Evolutionary conservation across 2,329 filamentous ascomycete species (phyloP).

Genomic region (Alternaria postmessia): DNA sequence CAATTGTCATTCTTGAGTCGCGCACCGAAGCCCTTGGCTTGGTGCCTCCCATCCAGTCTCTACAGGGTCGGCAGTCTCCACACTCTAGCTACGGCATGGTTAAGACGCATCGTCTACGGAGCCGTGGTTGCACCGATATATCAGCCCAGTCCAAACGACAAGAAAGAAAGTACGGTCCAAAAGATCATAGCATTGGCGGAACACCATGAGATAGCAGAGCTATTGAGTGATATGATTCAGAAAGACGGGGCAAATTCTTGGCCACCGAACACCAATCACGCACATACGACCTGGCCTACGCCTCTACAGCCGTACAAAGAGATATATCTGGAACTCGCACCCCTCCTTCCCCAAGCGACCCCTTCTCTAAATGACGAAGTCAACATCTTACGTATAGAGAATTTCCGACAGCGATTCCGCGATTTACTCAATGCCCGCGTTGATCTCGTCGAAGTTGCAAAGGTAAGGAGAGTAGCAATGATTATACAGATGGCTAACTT

Average conservation of each 20-base stretch:
- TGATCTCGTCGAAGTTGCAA: too few species aligned
- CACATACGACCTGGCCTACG: conserved; percentile 1
- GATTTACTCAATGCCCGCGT: too few species aligned
- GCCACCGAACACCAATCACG: conserved; percentile 11
- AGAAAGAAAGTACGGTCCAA: not conserved
- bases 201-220: too few species aligned
- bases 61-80: not conserved
- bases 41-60: not conserved
- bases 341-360: too few species aligned
- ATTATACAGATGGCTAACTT: too few species aligned
- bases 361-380: too few species aligned
- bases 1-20: too few species aligned
- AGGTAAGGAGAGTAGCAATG: too few species aligned
- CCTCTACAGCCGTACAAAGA: conserved; percentile 4
- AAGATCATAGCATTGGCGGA: not conserved
- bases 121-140: not conserved
- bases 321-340: conserved; percentile 6
- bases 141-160: not conserved
- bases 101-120: not conserved
- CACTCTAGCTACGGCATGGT: not conserved
- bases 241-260: not conserved
- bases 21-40: too few species aligned
- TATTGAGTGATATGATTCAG: too few species aligned
- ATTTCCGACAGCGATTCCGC: too few species aligned
- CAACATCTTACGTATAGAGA: too few species aligned